Conservation (phyloP, 129 eudicot species). For the Silybum marianum region DNA sequence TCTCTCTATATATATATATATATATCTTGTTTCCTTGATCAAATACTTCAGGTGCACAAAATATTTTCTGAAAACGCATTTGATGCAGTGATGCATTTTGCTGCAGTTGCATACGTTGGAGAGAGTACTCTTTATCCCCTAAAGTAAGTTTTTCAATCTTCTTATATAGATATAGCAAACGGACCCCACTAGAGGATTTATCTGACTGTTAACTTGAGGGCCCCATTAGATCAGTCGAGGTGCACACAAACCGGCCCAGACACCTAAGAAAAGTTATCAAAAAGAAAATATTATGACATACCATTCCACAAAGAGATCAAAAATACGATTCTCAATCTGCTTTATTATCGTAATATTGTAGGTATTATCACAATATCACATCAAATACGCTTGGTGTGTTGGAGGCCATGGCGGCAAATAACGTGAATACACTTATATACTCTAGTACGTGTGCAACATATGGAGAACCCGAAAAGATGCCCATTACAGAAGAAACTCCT, state of each 20-base stretch:
- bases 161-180: not conserved
- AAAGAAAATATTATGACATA: not conserved
- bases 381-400: slow-evolving; percentile 71
- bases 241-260: not conserved
- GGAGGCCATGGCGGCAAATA: slow-evolving; percentile 77
- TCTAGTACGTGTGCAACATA: slow-evolving; percentile 96
- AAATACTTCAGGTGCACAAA: slow-evolving; percentile 51
- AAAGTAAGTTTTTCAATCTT: slow-evolving; percentile 30
- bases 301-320: not conserved
- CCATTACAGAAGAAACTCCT: slow-evolving; percentile 82
- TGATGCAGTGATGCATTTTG: slow-evolving; percentile 89
- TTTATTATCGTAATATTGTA: slow-evolving; percentile 20
- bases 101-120: slow-evolving; percentile 86
- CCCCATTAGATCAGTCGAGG: not conserved
- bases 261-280: not conserved
- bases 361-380: slow-evolving; percentile 92
- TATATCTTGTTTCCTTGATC: slow-evolving; percentile 42
- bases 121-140: slow-evolving; percentile 79
- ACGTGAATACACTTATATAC: slow-evolving; percentile 69
- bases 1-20: not conserved
- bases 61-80: slow-evolving; percentile 68
- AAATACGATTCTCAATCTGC: not conserved
- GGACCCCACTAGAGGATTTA: not conserved
- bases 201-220: not conserved
- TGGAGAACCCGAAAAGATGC: slow-evolving; percentile 94